Evolutionary conservation across 192 early-diverging fungal species (phyloP).

Genomic region (Neocallimastix lanati): DNA sequence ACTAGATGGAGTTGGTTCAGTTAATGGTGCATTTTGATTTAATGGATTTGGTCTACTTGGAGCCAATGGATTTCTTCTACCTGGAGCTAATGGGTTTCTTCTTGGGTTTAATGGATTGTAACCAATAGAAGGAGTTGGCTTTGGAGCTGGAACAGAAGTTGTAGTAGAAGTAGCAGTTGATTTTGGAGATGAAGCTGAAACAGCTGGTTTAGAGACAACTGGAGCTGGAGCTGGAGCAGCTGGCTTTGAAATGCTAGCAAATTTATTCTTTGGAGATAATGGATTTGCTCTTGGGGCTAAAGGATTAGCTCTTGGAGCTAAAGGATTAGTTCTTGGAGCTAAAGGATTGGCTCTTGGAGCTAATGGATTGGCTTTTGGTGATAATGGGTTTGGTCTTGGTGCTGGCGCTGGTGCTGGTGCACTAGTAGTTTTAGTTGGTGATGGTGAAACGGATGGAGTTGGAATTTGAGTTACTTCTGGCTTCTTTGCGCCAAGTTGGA

Average conservation of each 20-base stretch:
- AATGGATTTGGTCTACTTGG: neutral
- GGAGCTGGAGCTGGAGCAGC: neutral
- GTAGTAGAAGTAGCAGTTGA: neutral
- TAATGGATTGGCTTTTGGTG: neutral
- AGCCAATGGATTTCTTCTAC: neutral
- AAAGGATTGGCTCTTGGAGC: neutral
- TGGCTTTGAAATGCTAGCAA: too few species aligned
- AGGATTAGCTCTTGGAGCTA: too few species aligned
- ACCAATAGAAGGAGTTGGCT: neutral
- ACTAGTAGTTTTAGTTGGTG: neutral
- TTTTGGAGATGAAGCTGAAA: neutral
- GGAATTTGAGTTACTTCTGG: neutral
- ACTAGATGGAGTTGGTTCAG: neutral
- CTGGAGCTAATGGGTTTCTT: neutral
- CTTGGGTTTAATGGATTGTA: neutral
- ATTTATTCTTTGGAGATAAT: neutral
- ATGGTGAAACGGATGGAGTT: neutral
- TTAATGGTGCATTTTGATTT: neutral
- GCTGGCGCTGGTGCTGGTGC: neutral
- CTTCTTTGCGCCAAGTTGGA: neutral
- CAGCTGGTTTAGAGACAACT: too few species aligned
- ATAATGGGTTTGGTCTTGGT: neutral
- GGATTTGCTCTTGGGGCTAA: too few species aligned
- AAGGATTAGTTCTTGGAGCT: neutral
- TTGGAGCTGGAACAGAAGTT: too few species aligned